Conservation (phyloP, 2,329 filamentous ascomycete genomes). For the Botryosphaeria agaves region DNA sequence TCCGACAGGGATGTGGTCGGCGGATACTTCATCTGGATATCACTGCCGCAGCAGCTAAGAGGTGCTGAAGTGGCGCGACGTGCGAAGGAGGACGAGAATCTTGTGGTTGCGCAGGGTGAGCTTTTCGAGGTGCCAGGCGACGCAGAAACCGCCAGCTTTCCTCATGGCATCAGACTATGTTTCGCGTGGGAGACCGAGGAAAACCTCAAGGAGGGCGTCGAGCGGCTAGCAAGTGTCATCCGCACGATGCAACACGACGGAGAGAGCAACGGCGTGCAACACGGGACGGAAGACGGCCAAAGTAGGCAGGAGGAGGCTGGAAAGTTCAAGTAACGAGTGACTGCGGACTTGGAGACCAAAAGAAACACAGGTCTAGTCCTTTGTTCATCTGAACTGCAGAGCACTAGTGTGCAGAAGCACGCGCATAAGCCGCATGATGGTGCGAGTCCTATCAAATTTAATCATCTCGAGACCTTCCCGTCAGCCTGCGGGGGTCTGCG, state of each 20-base stretch:
- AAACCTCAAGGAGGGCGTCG: conserved; percentile 48
- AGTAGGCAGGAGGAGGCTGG: neutral
- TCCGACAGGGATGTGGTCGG: conserved; percentile 39
- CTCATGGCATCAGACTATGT: conserved; percentile 44
- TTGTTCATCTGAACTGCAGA: too few species aligned
- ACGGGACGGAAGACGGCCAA: neutral
- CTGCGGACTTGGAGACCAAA: too few species aligned
- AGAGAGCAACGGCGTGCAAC: neutral
- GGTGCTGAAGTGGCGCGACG: conserved; percentile 37
- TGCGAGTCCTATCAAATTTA: too few species aligned
- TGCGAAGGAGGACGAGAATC: conserved; percentile 43
- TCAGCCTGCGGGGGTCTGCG: too few species aligned
- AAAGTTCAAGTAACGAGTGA: too few species aligned
- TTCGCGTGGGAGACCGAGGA: conserved; percentile 57
- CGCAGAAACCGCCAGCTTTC: conserved; percentile 35
- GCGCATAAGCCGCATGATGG: too few species aligned
- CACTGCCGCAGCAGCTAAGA: conserved; percentile 36
- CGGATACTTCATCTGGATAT: conserved; percentile 77
- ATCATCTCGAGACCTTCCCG: too few species aligned
- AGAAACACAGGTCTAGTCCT: too few species aligned
- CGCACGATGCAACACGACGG: conserved; percentile 16
- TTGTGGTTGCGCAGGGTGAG: conserved; percentile 50
- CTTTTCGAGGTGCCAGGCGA: conserved; percentile 44
- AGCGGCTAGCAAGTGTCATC: conserved; percentile 39
- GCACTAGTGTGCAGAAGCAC: too few species aligned